Percentiles rank a stretch among this genome's conserved stretches.
phyloP scores from a whole-genome alignment of 108 stramenopile genomes.

The Bacterosira constricta region DNA sequence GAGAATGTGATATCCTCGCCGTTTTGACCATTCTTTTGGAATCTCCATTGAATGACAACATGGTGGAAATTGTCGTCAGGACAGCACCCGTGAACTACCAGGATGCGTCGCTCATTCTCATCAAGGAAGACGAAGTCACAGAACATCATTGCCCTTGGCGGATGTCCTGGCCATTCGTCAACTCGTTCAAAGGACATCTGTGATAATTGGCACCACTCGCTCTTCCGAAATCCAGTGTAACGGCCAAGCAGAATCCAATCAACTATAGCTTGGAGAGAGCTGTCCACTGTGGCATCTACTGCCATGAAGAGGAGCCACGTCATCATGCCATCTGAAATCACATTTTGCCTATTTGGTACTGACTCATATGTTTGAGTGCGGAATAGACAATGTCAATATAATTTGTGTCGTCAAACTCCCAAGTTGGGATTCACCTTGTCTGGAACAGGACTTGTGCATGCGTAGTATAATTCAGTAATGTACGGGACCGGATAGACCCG shows the following conservation, averaged over 20 bases:
- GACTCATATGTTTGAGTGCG: slow-evolving; percentile 4
- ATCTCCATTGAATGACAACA: too few relatives aligned
- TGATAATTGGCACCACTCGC: slow-evolving; percentile 9
- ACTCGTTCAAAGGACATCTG: background rate
- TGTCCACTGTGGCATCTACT: background rate
- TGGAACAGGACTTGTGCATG: background rate
- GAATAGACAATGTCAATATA: background rate
- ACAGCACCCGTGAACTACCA: too few relatives aligned
- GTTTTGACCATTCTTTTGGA: too few relatives aligned
- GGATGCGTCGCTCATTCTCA: too few relatives aligned
- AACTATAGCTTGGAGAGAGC: background rate
- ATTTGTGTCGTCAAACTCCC: background rate
- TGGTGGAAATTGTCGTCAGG: too few relatives aligned
- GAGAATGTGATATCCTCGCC: background rate
- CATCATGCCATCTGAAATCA: slow-evolving; percentile 16
- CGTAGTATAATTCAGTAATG: background rate
- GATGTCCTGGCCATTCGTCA: background rate
- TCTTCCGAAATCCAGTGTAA: background rate
- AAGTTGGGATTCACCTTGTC: background rate
- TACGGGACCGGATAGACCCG: background rate
- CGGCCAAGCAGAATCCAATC: slow-evolving; percentile 16
- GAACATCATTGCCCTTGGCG: too few relatives aligned
- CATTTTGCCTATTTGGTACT: background rate
- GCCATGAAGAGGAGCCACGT: background rate
- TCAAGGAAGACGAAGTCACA: too few relatives aligned